Evolutionary conservation across 2,329 filamentous ascomycete species (phyloP), one percentile per base, ranked within the genome.

Genomic region (Sporothrix brunneoviolacea): DNA sequence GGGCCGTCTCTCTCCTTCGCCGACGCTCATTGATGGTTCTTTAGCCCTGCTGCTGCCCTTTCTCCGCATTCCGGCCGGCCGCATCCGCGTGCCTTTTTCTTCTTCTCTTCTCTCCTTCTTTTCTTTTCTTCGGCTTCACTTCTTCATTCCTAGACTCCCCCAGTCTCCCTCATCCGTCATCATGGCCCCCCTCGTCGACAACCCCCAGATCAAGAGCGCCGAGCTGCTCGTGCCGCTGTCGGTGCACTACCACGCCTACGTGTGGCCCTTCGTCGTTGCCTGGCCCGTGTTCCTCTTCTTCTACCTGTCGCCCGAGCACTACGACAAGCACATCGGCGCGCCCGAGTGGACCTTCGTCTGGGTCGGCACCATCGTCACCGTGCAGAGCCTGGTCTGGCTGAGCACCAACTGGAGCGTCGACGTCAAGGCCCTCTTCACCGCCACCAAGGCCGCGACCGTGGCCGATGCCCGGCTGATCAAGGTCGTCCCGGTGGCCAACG

Each of bases 291-390:
- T 97, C 70, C 80, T 95, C 58, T 82, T 87, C 66, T 83, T 91
- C 68, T 97, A 95, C 67, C 81, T 95, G 48, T 86, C 82, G 19
- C 76, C 83, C 55, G 84, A 89, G 48, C 82, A 88, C 58, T 98
- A 98, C 69, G 86, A 95, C 58, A 85, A 84, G 64, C 84, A 97
- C 72, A 94, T 98, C 57, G 82, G 86, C 61, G 91, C 86, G n/a
- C 83, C 86, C 60, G 93, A 98, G 75, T 98, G 93, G 91, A 97
- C 94, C 1, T 95, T 95, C 65, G 88, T 98, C 56, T 98, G 88
- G 83, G 80, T 86, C 58, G 91, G 87, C 61, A 78, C 82, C 59
- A 96, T 98, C 64, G 76, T 94, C 66, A 95, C 91, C 10, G 63
- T 86, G 51, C 94, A 98, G 73, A 83, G 88, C 57, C 77, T 98